Base-by-base conservation (phyloP, 1,284 basidiomycete species). In the Neotropicomus parvogracilis region DNA sequence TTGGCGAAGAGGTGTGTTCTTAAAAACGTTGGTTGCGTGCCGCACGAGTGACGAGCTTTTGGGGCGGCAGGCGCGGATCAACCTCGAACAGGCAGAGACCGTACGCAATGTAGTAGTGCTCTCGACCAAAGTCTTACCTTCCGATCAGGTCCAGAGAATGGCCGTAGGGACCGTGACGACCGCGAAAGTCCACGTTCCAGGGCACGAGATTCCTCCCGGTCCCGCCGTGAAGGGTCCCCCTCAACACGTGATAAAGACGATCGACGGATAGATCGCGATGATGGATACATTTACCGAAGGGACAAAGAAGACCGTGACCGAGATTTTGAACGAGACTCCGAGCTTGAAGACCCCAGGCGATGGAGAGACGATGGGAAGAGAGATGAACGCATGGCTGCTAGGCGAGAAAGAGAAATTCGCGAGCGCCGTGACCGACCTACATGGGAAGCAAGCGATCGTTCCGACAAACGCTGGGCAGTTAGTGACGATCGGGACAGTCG, bases 281-380 rank as follows among this genome's bases (percentile, higher is more conserved):
- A 70, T 9, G 52, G 60, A 40, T 54, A 58, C 46, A 48, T 28
- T 42, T 48, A 41, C 43, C 63, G 68, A 40, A 64, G 52, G 44
- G 60, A 68, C 44, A 65, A 53, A 43, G 70, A 70, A 17, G 70
- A 71, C 35, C 71, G 70, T 17, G 64, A 68, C 27, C 63, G 57
- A 33, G 60, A 62, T 40, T 32, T 55, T 24, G 74, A 75, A 14
- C 67, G 71, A 17, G 75, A 83, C 28, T 67, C 62, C 14, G 79
- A 79, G 17, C 48, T 50, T 9, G 84, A 85, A 38, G 84, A 88
- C 54, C 68, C 80, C 21, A 73, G 85, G 44, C 75, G 81, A 48
- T 88, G 85, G 85, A 74, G 83, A 57, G 85, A 88, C 57, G 85
- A 88, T 56, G 85, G 86, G n/a, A 85, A 78, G 60, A 74, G 86